Evolutionary conservation across 176 grass and related monocot species (phyloP), one percentile per base, ranked within the genome.

Genomic region (Urochloa ruziziensis): DNA sequence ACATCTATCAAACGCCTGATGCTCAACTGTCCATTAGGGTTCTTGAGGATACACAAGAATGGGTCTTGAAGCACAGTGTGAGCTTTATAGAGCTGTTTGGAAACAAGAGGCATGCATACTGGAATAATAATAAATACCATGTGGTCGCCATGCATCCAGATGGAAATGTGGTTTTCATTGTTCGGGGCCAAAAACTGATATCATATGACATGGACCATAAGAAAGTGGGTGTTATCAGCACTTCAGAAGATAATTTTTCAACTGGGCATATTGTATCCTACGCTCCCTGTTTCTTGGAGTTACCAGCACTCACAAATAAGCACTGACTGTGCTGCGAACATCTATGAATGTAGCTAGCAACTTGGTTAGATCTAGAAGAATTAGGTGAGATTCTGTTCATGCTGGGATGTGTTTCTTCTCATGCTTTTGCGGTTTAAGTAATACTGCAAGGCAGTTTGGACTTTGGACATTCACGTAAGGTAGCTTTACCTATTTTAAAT

Each of bases 131-230:
- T 60, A 4, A 40, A 3, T 59, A 40, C 34, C 35, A 2, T 23
- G 3, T 67, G 34, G 18, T 67, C 3, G 63, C 2, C 63, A 67
- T 67, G 63, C 63, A 67, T 39, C 63, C 63, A 37, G 33, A 67
- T 37, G 63, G 18, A 23, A 67, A 67, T n/a, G 63, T 67, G 18
- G 19, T 39, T 67, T 67, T 67, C 35, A 23, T 67, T 67, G 34
- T 67, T 67, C 17, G 33, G 64, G 4, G 43, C n/a, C 53, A 12
- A 1, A 21, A 23, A 19, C 24, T 81, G 35, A 57, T 81, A 81
- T 81, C 79, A 42, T 81, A 81, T 43, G 7, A 70, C 14, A 81
- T 70, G 24, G 79, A 81, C 13, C 14, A 10, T 43, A 58, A 58
- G 35, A 9, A 30, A 58, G n/a, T 81, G 48, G 18, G 21, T 30